Conservation (phyloP, 192 early-diverging fungal species). For the Entomortierella chlamydospora region DNA sequence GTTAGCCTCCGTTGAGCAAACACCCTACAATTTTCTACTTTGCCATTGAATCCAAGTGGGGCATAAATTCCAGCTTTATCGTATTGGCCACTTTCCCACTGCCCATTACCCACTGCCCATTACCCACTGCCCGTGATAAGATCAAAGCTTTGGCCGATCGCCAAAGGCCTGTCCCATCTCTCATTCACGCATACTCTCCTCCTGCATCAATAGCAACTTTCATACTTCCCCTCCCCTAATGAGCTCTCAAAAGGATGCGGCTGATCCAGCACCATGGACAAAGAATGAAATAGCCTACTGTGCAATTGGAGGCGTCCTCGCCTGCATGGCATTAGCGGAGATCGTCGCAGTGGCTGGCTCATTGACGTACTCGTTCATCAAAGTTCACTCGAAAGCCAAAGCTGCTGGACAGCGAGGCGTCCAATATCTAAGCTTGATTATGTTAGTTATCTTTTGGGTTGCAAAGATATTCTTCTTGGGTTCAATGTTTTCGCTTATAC, state of each 20-base stretch:
- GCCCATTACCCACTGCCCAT: not conserved
- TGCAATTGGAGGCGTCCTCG: conserved; percentile 10
- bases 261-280: conserved; percentile 2
- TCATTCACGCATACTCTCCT: no score
- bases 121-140: no score
- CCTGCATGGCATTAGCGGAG: conserved; percentile 19
- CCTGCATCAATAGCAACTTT: no score
- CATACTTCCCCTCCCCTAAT: no score
- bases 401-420: conserved; percentile 21
- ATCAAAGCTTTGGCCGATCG: no score
- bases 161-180: no score
- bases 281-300: conserved; percentile 19
- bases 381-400: conserved; percentile 19
- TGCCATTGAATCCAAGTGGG: not conserved
- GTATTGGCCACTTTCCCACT: not conserved
- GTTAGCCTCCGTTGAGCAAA: no score
- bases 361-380: conserved; percentile 22
- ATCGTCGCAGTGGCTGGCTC: conserved; percentile 21
- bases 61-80: not conserved
- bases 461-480: conserved; percentile 7
- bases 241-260: no score
- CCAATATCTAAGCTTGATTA: conserved; percentile 15
- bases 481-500: conserved; percentile 13
- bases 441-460: conserved; percentile 10
- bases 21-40: no score